Evolutionary conservation across 2,329 filamentous ascomycete genomes (phyloP).

Genomic region (Acrodontium crateriforme): DNA sequence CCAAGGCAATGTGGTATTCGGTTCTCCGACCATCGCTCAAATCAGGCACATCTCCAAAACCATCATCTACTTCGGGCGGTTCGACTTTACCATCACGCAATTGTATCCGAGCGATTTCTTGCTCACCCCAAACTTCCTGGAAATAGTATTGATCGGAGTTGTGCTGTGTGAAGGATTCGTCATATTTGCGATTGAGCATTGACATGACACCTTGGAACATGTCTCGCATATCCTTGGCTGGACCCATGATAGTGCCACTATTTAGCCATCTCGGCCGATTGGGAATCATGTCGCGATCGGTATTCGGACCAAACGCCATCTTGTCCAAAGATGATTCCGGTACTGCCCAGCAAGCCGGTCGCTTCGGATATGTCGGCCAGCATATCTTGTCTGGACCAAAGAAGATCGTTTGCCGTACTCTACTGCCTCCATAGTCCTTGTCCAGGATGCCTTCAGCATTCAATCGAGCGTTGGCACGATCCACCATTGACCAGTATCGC

Average conservation of each 20-base stretch:
- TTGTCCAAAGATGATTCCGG: conserved; percentile 14
- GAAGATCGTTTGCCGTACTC: conserved; percentile 13
- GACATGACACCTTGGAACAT: conserved; percentile 31
- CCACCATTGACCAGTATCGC: conserved; percentile 42
- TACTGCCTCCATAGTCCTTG: conserved; percentile 2
- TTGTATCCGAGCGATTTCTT: conserved; percentile 5
- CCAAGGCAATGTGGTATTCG: conserved; percentile 7
- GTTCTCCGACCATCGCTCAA: conserved; percentile 2
- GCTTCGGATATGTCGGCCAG: conserved; percentile 17
- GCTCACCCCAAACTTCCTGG: conserved; percentile 8
- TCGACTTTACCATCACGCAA: conserved; percentile 2
- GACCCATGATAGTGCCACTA: conserved; percentile 34
- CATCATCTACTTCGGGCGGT: too few relatives aligned
- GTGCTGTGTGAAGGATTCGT: conserved; percentile 8
- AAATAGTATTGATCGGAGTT: conserved; percentile 27
- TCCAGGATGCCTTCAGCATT: conserved; percentile 9
- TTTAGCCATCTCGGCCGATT: conserved; percentile 37
- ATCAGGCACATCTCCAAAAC: not conserved
- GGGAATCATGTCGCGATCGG: conserved; percentile 25
- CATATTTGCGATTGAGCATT: conserved; percentile 23
- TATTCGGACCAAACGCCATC: conserved; percentile 34
- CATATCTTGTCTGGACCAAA: conserved; percentile 22
- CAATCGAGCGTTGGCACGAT: conserved; percentile 31
- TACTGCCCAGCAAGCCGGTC: conserved; percentile 21
- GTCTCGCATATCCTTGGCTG: conserved; percentile 9